Evolutionary conservation across 2,329 filamentous ascomycete genomes (phyloP).

Genomic region (Aspergillus sp.): DNA sequence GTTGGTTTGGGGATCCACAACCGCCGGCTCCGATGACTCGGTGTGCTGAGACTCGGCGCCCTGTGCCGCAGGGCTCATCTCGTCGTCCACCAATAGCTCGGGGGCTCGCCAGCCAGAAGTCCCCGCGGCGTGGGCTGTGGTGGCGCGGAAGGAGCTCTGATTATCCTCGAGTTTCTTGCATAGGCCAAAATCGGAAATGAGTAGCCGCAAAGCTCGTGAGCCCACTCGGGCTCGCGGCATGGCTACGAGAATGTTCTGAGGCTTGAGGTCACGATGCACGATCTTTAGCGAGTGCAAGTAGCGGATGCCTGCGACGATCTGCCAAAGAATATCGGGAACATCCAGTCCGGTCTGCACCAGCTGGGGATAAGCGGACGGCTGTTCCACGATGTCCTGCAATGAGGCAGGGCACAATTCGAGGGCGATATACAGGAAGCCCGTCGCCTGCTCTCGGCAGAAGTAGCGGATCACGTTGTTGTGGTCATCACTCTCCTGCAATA

Average conservation of each 20-base stretch:
- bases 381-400: conserved; percentile 80
- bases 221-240: conserved; percentile 43
- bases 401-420: conserved; percentile 90
- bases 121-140: conserved; percentile 83
- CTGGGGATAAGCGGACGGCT: conserved; percentile 55
- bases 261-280: conserved; percentile 93
- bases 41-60: conserved; percentile 28
- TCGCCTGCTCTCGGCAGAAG: conserved; percentile 79
- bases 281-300: conserved; percentile 88
- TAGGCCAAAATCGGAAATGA: conserved; percentile 95
- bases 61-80: conserved; percentile 39
- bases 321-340: conserved; percentile 69
- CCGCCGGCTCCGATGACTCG: conserved; percentile 41
- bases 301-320: conserved; percentile 79
- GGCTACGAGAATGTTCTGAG: conserved; percentile 88
- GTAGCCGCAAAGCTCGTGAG: conserved; percentile 63
- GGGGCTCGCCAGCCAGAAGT: conserved; percentile 96
- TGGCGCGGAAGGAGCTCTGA: conserved; percentile 88
- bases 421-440: conserved; percentile 91
- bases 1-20: conserved; percentile 48
- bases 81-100: conserved; percentile 77
- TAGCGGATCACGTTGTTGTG: conserved; percentile 96
- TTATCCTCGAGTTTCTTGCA: conserved; percentile 95
- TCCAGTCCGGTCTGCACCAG: conserved; percentile 61
- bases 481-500: conserved; percentile 87